These are phyloP conservation scores for Sclerotinia nivalis DNA, from an alignment of 2,329 filamentous ascomycete genomes.

Conservation along the genomic window DNA sequence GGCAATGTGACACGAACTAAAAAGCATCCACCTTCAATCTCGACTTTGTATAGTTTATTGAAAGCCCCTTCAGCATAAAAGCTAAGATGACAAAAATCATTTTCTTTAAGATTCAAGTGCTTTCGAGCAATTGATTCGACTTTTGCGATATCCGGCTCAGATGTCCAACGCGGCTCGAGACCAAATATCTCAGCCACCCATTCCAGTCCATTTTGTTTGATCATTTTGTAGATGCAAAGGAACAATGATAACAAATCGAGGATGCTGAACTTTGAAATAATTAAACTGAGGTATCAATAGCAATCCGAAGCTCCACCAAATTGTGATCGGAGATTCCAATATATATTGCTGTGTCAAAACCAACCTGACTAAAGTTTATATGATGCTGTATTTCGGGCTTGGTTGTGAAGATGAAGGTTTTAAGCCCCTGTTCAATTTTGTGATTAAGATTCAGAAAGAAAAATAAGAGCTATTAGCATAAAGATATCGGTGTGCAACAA, in stretches of 20 bases:
- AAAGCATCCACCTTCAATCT: conserved; percentile 32
- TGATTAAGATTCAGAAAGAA: too few species aligned
- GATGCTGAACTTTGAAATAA: neutral
- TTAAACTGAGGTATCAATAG: too few species aligned
- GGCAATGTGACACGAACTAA: conserved; percentile 45
- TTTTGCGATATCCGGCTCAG: conserved; percentile 36
- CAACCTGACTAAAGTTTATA: too few species aligned
- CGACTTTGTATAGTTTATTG: conserved; percentile 41
- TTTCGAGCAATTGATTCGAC: conserved; percentile 35
- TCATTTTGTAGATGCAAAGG: neutral
- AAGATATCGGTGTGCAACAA: too few species aligned
- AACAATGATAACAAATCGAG: neutral
- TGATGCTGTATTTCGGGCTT: neutral
- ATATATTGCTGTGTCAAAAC: neutral
- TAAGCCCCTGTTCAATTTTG: neutral
- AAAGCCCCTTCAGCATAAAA: conserved; percentile 38
- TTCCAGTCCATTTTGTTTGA: conserved; percentile 25
- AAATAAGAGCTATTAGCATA: too few species aligned
- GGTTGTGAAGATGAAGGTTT: neutral
- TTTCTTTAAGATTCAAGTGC: conserved; percentile 31
- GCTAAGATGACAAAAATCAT: conserved; percentile 32
- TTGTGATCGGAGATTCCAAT: neutral
- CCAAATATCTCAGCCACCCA: conserved; percentile 23
- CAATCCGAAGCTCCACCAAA: too few species aligned
- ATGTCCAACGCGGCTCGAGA: conserved; percentile 35